A percentile compares a stretch with the other conserved stretches of the same genome.
phyloP scores from a whole-genome alignment of 768 basidiomycete genomes.

The Mycena polygramma region DNA sequence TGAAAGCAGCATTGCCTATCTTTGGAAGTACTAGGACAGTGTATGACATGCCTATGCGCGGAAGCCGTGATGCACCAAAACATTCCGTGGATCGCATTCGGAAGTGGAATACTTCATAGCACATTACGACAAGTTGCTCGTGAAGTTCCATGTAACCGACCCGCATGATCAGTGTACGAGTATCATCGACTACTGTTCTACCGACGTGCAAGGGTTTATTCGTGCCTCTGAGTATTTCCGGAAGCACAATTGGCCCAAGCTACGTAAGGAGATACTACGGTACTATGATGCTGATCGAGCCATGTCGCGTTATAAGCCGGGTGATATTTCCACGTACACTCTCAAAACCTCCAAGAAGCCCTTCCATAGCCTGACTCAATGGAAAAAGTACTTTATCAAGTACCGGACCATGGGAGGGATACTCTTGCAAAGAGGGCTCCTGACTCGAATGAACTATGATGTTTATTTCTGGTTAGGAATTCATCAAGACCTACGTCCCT shows the following conservation, averaged over 20 bases:
- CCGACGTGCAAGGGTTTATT: background rate
- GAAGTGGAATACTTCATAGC: background rate
- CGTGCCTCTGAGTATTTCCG: background rate
- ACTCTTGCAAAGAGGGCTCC: too few species aligned
- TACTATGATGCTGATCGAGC: slow-evolving; percentile 22
- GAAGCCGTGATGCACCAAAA: too few species aligned
- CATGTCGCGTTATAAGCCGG: slow-evolving; percentile 4
- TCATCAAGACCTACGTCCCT: background rate
- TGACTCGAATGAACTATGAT: background rate
- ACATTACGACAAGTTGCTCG: background rate
- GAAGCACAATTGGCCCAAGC: background rate
- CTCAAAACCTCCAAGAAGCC: background rate
- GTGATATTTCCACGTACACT: slow-evolving; percentile 2
- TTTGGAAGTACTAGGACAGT: too few species aligned
- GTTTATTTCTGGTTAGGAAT: slow-evolving; percentile 32
- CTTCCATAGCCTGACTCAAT: too few species aligned
- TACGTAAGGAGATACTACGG: slow-evolving; percentile 16
- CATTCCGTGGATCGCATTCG: too few species aligned
- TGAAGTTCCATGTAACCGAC: too few species aligned
- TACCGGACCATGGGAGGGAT: too few species aligned
- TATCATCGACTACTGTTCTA: background rate
- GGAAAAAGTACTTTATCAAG: too few species aligned
- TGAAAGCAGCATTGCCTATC: too few species aligned
- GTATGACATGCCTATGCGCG: too few species aligned
- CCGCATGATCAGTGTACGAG: too few species aligned